Percentiles rank a stretch among this genome's conserved stretches.
Conservation (phyloP, 441 rosid species). For the Bruguiera hainesii region DNA sequence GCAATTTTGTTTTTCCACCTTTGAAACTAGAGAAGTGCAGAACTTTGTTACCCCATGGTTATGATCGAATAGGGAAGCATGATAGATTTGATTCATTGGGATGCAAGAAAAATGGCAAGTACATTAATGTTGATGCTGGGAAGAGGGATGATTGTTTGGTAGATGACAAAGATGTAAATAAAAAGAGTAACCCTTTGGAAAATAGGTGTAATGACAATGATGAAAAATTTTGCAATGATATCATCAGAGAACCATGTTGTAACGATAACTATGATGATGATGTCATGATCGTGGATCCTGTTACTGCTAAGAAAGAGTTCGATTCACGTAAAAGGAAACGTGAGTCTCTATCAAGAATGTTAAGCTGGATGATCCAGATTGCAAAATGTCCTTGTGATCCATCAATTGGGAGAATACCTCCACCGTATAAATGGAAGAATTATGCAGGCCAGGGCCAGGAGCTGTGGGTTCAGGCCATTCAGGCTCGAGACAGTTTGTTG, state of each 20-base stretch:
- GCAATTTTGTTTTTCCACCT: slow-evolving; percentile 22
- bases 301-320: slow-evolving; percentile 13
- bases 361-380: slow-evolving; percentile 53
- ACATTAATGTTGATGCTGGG: slow-evolving; percentile 19
- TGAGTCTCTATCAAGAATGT: slow-evolving; percentile 38
- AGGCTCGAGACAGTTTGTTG: slow-evolving; percentile 49
- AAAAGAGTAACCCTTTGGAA: slow-evolving; percentile 16
- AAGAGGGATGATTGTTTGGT: slow-evolving; percentile 13
- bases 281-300: slow-evolving; percentile 15
- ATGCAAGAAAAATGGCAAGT: slow-evolving; percentile 21
- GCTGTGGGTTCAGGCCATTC: slow-evolving; percentile 60
- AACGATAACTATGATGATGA: slow-evolving; percentile 18
- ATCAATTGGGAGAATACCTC: slow-evolving; percentile 41
- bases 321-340: slow-evolving; percentile 48
- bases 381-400: slow-evolving; percentile 57
- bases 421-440: slow-evolving; percentile 51
- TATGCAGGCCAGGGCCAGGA: slow-evolving; percentile 40
- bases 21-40: slow-evolving; percentile 37
- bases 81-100: slow-evolving; percentile 24
- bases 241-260: slow-evolving; percentile 12
- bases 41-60: slow-evolving; percentile 25
- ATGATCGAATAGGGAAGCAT: slow-evolving; percentile 24
- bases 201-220: slow-evolving; percentile 26
- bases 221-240: slow-evolving; percentile 16
- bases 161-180: slow-evolving; percentile 20